phyloP scores from a whole-genome alignment of 2,329 filamentous ascomycete genomes.

The Paecilomyces formosus region DNA sequence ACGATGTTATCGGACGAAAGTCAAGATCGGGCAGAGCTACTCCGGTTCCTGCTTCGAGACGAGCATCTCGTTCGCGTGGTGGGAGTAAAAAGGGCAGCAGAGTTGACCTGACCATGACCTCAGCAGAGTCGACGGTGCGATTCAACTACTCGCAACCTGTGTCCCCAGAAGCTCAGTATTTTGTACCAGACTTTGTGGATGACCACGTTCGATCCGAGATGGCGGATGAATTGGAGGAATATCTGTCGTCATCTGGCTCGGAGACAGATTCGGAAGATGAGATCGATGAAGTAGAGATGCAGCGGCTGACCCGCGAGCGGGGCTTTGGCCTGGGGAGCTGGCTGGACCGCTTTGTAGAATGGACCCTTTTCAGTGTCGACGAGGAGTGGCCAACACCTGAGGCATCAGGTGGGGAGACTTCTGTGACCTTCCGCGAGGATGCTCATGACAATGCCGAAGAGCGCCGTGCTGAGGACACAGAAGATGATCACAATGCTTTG shows the following conservation, averaged over 20 bases:
- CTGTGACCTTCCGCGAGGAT: conserved; percentile 12
- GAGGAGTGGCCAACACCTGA: conserved; percentile 30
- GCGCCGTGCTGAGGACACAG: conserved; percentile 8
- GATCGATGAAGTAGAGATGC: conserved; percentile 48
- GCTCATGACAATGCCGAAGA: conserved; percentile 3
- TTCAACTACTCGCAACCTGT: conserved; percentile 8
- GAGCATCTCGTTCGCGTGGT: conserved; percentile 24
- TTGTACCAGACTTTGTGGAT: conserved; percentile 46
- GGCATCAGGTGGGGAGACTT: neutral
- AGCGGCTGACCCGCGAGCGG: conserved; percentile 42
- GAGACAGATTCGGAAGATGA: conserved; percentile 27
- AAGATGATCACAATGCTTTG: conserved; percentile 20
- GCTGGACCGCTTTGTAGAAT: conserved; percentile 52
- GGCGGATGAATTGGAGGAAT: conserved; percentile 12
- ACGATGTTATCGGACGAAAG: conserved; percentile 19
- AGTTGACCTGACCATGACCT: conserved; percentile 28
- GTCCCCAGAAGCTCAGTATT: conserved; percentile 7
- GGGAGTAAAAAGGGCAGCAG: conserved; percentile 27
- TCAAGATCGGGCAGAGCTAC: conserved; percentile 30
- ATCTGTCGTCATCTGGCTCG: conserved; percentile 16
- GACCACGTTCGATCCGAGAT: conserved; percentile 33
- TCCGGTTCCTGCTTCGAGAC: conserved; percentile 22
- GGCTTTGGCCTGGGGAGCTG: conserved; percentile 50
- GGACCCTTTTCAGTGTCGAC: conserved; percentile 49
- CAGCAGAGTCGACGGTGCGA: conserved; percentile 10